These are phyloP conservation scores for Chondrus crispus DNA, from an alignment of 23 red algal genomes.

Conservation along the genomic window DNA sequence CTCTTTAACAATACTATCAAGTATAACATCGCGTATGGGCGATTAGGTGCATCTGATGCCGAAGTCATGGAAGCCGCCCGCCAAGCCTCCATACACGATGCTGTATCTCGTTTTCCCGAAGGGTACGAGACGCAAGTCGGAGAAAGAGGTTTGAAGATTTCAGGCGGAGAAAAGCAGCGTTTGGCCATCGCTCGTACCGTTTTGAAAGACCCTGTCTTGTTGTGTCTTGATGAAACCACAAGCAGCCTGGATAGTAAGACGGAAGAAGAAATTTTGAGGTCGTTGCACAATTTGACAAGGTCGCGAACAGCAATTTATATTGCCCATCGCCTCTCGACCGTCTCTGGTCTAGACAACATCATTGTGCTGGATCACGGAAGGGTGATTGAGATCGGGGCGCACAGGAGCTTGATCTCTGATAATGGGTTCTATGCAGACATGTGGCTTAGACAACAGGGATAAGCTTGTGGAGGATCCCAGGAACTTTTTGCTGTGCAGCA, in stretches of 20 bases:
- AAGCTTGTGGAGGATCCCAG: slow-evolving; percentile 13
- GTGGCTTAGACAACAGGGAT: slow-evolving; percentile 65
- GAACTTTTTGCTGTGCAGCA: no score
- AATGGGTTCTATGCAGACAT: slow-evolving; percentile 70
- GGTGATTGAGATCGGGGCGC: slow-evolving; percentile 77
- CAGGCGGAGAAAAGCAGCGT: slow-evolving; percentile 92
- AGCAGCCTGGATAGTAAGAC: slow-evolving; percentile 86
- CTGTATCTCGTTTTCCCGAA: slow-evolving; percentile 65
- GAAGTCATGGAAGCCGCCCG: slow-evolving; percentile 68
- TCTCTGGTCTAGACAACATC: slow-evolving; percentile 71
- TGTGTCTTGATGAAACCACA: slow-evolving; percentile 88
- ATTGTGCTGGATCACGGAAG: slow-evolving; percentile 78
- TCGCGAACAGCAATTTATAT: slow-evolving; percentile 84
- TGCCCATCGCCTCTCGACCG: slow-evolving; percentile 88
- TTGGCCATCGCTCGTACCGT: slow-evolving; percentile 87
- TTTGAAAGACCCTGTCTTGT: slow-evolving; percentile 66
- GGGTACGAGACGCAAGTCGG: slow-evolving; percentile 91
- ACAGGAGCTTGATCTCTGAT: slow-evolving; percentile 30
- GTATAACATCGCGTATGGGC: slow-evolving; percentile 97
- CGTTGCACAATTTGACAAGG: slow-evolving; percentile 47
- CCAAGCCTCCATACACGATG: slow-evolving; percentile 72
- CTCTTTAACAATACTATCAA: slow-evolving; percentile 89
- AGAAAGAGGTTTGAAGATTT: slow-evolving; percentile 82
- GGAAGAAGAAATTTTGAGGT: slow-evolving; percentile 73
- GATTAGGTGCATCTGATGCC: slow-evolving; percentile 46